Conservation (phyloP, 345 rosid genomes). For the Trapa incisa region DNA sequence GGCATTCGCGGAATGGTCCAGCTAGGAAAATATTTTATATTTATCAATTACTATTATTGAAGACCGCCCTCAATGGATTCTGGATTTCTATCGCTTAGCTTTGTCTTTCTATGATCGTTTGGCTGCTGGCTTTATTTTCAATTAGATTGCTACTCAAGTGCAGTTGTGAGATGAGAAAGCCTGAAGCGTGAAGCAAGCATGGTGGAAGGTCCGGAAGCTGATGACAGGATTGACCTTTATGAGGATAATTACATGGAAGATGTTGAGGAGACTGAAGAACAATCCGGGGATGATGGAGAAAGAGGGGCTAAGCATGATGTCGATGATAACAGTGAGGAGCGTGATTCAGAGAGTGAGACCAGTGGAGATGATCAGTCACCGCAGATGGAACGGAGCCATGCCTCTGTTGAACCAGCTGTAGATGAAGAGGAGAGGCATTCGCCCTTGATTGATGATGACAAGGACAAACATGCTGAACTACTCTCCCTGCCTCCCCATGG, state of each 20-base stretch:
- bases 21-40: no score
- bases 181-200: constrained; percentile 32
- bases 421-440: constrained; percentile 41
- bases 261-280: constrained; percentile 36
- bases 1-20: neutral
- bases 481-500: constrained; percentile 97
- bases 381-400: constrained; percentile 30
- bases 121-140: neutral
- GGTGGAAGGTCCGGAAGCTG: constrained; percentile 72
- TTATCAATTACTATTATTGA: no score
- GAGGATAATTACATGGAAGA: constrained; percentile 94
- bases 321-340: constrained; percentile 40
- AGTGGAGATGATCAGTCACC: constrained; percentile 37
- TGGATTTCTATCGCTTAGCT: no score
- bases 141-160: constrained; percentile 15
- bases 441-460: constrained; percentile 45
- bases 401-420: constrained; percentile 29
- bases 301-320: constrained; percentile 32
- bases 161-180: constrained; percentile 40
- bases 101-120: no score
- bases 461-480: constrained; percentile 61
- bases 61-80: no score
- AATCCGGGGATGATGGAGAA: constrained; percentile 54
- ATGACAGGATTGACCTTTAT: constrained; percentile 88
- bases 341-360: constrained; percentile 32